Percentiles rank a stretch among this genome's conserved stretches.
Evolutionary conservation across 1,139 yeast genomes (phyloP).

Genomic region (Sugiyamaella castrensis): DNA sequence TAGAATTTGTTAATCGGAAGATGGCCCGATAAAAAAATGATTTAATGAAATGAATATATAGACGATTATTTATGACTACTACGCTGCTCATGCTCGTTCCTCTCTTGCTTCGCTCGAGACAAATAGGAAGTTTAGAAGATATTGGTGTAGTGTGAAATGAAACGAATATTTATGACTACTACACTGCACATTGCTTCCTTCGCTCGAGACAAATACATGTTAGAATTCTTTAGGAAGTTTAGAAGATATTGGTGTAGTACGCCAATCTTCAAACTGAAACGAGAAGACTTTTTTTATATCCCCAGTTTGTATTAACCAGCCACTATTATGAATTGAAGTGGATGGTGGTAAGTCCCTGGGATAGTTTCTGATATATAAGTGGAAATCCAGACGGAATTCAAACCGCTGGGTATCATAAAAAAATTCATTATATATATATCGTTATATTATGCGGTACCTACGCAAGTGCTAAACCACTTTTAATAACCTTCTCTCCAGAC

Average conservation of each 20-base stretch:
- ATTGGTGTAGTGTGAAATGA: too few relatives aligned
- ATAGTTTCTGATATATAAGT: too few relatives aligned
- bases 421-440: constrained; percentile 2
- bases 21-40: background rate
- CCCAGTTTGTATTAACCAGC: constrained; percentile 23
- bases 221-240: constrained; percentile 18
- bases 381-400: constrained; percentile 1
- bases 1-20: constrained; percentile 75
- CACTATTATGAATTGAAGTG: constrained; percentile 17
- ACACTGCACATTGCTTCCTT: too few relatives aligned
- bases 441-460: constrained; percentile 3
- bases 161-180: too few relatives aligned
- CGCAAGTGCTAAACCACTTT: constrained; percentile 38
- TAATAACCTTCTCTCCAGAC: constrained; percentile 55
- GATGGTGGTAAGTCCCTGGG: constrained; percentile 23
- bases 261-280: constrained; percentile 21
- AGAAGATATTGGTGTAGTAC: constrained; percentile 3
- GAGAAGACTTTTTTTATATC: constrained; percentile 22
- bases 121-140: too few relatives aligned
- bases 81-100: too few relatives aligned
- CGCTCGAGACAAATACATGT: constrained; percentile 1
- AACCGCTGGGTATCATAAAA: constrained; percentile 6
- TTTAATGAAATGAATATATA: background rate
- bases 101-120: too few relatives aligned
- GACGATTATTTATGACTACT: background rate